phyloP scores from a whole-genome alignment of 108 stramenopile genomes.

The Nannochloropsis salina region DNA sequence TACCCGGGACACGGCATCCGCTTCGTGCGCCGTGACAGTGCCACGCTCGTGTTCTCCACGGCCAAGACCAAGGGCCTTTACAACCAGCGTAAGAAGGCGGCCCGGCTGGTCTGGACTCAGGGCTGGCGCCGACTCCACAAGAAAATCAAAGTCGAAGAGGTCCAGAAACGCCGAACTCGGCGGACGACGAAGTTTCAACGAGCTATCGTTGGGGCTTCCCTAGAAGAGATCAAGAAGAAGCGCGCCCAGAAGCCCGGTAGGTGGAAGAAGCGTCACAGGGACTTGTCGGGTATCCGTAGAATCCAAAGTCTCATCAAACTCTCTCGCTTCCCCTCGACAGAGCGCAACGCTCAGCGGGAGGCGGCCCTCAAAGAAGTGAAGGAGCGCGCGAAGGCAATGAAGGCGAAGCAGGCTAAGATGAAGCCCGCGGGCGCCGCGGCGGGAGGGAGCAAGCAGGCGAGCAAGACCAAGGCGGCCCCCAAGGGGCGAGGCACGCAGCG shows the following conservation, averaged over 20 bases:
- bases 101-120: slow-evolving; percentile 98
- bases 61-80: slow-evolving; percentile 91
- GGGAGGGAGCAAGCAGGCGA: slow-evolving; percentile 30
- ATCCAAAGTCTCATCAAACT: neutral
- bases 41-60: slow-evolving; percentile 82
- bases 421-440: slow-evolving; percentile 1
- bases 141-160: slow-evolving; percentile 85
- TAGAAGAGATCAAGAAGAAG: slow-evolving; percentile 96
- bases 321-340: neutral
- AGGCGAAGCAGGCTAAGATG: slow-evolving; percentile 47
- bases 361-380: slow-evolving; percentile 48
- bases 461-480: slow-evolving; percentile 18
- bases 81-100: slow-evolving; percentile 95
- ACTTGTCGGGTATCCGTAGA: neutral
- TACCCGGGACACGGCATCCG: slow-evolving; percentile 99
- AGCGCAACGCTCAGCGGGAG: slow-evolving; percentile 48
- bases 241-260: slow-evolving; percentile 50
- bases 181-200: slow-evolving; percentile 84
- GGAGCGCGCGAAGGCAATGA: slow-evolving; percentile 33
- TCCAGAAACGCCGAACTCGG: slow-evolving; percentile 80
- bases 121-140: slow-evolving; percentile 98
- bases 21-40: slow-evolving; percentile 94
- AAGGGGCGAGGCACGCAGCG: neutral
- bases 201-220: slow-evolving; percentile 91
- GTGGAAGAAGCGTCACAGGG: neutral